These are phyloP conservation scores for Heimioporus sp. DNA, from an alignment of 768 basidiomycete genomes.

Conservation along the genomic window DNA sequence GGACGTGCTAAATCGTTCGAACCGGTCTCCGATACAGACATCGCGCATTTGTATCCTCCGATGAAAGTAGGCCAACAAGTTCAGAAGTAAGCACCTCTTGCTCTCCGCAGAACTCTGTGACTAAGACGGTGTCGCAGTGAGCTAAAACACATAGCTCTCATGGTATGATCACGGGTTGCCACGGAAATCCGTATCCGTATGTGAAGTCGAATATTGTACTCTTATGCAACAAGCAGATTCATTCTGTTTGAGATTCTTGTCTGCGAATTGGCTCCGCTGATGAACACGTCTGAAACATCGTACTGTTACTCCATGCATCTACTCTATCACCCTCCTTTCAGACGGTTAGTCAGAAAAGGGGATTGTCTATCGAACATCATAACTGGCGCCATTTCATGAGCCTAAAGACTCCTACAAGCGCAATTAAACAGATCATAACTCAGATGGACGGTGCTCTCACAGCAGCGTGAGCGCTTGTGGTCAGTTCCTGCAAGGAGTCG, in stretches of 20 bases:
- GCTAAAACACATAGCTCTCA: conserved; percentile 76
- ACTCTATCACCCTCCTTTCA: too few species aligned
- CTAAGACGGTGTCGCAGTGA: conserved; percentile 47
- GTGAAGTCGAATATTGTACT: conserved; percentile 31
- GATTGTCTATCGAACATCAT: too few species aligned
- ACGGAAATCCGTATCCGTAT: background rate
- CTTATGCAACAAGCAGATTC: background rate
- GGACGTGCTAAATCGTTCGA: conserved; percentile 45
- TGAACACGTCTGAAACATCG: too few species aligned
- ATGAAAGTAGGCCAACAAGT: conserved; percentile 93
- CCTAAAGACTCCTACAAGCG: too few species aligned
- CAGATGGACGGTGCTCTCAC: too few species aligned
- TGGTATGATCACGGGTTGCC: conserved; percentile 48
- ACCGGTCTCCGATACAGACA: conserved; percentile 29
- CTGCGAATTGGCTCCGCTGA: too few species aligned
- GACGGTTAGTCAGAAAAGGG: too few species aligned
- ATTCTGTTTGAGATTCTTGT: too few species aligned
- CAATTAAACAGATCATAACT: too few species aligned
- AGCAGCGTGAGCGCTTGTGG: too few species aligned
- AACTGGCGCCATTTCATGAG: too few species aligned
- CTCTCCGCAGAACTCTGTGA: background rate
- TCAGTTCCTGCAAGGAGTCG: conserved; percentile 23
- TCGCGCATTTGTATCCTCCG: conserved; percentile 48
- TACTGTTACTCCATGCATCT: too few species aligned
- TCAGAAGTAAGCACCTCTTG: conserved; percentile 53